phyloP scores from a whole-genome alignment of 768 basidiomycete genomes.

The Filobasidium floriforme region DNA sequence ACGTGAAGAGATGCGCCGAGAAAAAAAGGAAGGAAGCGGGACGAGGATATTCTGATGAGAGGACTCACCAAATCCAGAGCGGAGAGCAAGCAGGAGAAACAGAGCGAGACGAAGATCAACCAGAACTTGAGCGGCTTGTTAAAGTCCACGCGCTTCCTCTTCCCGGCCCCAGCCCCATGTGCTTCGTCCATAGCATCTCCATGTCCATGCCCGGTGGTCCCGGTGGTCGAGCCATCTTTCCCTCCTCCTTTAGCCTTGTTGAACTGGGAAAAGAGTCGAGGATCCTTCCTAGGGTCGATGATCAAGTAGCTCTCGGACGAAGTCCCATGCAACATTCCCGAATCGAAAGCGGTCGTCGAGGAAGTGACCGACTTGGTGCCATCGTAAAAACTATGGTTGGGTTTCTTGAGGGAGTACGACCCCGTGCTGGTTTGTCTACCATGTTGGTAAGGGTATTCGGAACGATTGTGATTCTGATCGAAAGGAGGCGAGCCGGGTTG shows the following conservation, averaged over 20 bases:
- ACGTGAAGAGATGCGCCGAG: neutral
- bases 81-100: conserved; percentile 11
- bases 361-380: neutral
- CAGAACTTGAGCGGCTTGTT: conserved; percentile 13
- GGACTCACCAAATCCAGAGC: conserved; percentile 15
- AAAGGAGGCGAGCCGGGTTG: neutral
- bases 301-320: neutral
- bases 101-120: conserved; percentile 14
- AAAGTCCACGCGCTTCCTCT: conserved; percentile 3
- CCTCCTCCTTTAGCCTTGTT: too few relatives aligned
- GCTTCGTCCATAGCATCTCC: too few relatives aligned
- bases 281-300: neutral
- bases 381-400: neutral
- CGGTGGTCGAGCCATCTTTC: too few relatives aligned
- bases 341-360: neutral
- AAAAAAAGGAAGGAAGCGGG: neutral
- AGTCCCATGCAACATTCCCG: neutral
- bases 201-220: too few relatives aligned
- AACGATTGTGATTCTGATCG: too few relatives aligned
- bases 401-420: too few relatives aligned
- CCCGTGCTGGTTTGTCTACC: too few relatives aligned
- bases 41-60: neutral
- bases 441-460: too few relatives aligned
- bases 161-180: neutral
- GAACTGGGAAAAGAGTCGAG: neutral